Conservation (phyloP, 306 rosid species). For the Casuarina glauca region DNA sequence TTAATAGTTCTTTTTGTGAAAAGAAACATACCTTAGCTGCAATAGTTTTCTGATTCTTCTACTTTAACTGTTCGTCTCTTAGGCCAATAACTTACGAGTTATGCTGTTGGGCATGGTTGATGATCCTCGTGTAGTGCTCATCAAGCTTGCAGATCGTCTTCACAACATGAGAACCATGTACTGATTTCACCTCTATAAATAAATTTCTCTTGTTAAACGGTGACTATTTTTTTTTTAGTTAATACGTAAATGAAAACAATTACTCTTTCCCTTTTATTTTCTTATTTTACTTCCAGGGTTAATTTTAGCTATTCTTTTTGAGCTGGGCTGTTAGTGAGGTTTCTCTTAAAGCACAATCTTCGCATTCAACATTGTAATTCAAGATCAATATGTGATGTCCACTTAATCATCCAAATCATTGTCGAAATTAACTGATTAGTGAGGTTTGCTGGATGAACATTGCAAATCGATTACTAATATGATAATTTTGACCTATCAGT, state of each 20-base stretch:
- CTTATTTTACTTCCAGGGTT: neutral
- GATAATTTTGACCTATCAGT: neutral
- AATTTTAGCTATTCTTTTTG: neutral
- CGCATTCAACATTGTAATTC: neutral
- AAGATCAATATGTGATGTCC: neutral
- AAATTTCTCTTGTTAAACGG: conserved; percentile 11
- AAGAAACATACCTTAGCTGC: conserved; percentile 22
- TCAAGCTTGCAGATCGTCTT: conserved; percentile 99
- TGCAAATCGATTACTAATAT: neutral
- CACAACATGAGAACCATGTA: conserved; percentile 99
- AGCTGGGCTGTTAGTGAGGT: neutral
- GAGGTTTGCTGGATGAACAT: neutral
- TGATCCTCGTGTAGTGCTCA: conserved; percentile 96
- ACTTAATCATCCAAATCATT: neutral
- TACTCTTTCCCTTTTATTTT: conserved; percentile 4
- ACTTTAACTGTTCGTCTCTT: conserved; percentile 41
- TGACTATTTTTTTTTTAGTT: conserved; percentile 4
- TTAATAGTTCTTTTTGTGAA: neutral
- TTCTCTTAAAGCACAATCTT: neutral
- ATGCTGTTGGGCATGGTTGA: conserved; percentile 99
- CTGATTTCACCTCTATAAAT: conserved; percentile 28
- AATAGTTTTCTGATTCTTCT: conserved; percentile 39
- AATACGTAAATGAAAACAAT: conserved; percentile 9
- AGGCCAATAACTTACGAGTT: conserved; percentile 89
- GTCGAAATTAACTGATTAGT: neutral